Evolutionary conservation across 148 eudicot species (phyloP), one percentile per base, ranked within the genome.

Genomic region (Persicaria maculosa): DNA sequence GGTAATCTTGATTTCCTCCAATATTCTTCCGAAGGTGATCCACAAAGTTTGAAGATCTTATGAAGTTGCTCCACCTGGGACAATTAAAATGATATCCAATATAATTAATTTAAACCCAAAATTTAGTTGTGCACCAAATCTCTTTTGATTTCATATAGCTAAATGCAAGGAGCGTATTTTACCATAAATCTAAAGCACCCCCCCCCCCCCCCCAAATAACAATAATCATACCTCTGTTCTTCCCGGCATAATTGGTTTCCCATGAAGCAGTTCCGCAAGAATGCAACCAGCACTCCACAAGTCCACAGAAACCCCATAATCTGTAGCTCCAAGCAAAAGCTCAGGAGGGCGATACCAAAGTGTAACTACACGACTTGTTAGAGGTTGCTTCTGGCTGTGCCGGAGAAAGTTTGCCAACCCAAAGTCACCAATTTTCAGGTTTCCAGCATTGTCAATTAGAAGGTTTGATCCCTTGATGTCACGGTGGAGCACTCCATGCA

Each of bases 301-400:
- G 77, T 88, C 91, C 43, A 88, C 91, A 53, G 86, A 77, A 58
- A 76, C 81, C 22, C 89, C 89, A 81, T 88, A 88, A 57, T 82
- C 69, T 77, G 89, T 84, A 74, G 89, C 80, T 73, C 91, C 91
- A 71, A 88, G 89, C 82, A 88, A 76, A 76, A 88, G 91, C 80
- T 88, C 91, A 57, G 91, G 91, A 70, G 91, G 91, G 52, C 91
- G 81, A 79, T 88, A 88, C 91, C 91, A 88, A 72, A 88, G 78
- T 36, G 91, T 88, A 65, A 88, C 89, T 8, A 88, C 91, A 43
- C 91, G 91, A 75, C 91, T 88, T 75, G 91, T 88, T 19, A 88
- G 75, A 73, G 86, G 86, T 74, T 86, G 91, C 82, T 77, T 82
- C 72, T 79, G 76, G 73, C 81, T 88, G 71, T 81, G 50, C 31